Base-by-base conservation (phyloP, 202 grass and related monocot genomes). In the Zizania palustris region DNA sequence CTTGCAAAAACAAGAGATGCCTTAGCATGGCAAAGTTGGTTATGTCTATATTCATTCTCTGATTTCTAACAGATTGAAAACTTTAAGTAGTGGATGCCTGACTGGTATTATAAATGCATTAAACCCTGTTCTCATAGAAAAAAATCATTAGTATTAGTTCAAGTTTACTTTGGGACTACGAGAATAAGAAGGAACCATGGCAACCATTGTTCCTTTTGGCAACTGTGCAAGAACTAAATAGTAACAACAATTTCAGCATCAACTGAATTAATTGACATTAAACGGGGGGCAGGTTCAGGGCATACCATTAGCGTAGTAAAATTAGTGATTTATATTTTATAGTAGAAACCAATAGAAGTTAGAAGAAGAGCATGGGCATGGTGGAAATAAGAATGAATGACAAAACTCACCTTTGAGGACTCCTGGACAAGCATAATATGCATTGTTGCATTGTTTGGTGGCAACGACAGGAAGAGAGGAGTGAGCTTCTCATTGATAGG, bases 371-470 rank as follows among this genome's bases (percentile, higher is more conserved):
- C 75, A 20, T 16, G 16, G 8, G 1, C 45, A 54, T 33, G 11
- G 5, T 41, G 22, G 53, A 85, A 80, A 67, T 5, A 58, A 76
- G 6, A 61, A 66, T 18, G 50, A 43, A 35, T 33, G 54, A 9
- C 42, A 45, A 43, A 37, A 14, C 44, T 81, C 64, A 89, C 96
- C 96, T 85, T 79, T 95, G 96, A 92, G 12, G 85, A 88, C 56
- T 82, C 87, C 36, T 18, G 61, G 45, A 99, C 96, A 3, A 95
- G 46, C 65, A 93, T 81, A 48, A 95, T 73, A 56, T 81, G 80
- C 96, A 95, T 90, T 14, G 85, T 71, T 34, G 87, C 74, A 76
- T 99, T 99, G 67, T 90, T 92, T 0, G 91, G 96, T 57, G 96
- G 96, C 41, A 99, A 64, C 40, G 72, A 82, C 11, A 99, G 76